Evolutionary conservation across 495 filamentous ascomycete genomes (phyloP).

Genomic region (Tuber aestivum): DNA sequence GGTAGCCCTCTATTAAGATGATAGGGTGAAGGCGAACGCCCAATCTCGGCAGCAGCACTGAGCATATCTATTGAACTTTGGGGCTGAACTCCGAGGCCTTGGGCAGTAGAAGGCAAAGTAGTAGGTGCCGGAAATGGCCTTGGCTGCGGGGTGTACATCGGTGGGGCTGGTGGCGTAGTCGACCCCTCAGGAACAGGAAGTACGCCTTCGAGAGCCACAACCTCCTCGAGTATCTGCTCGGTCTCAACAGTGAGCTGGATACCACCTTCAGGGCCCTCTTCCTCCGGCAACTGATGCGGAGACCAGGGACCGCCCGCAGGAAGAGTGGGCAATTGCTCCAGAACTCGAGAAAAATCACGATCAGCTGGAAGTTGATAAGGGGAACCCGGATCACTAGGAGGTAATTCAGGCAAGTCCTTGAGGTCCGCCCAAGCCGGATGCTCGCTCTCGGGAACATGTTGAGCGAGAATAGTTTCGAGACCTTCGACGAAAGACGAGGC

Average conservation of each 20-base stretch:
- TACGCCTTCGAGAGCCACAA: background rate
- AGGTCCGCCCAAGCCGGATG: too few species aligned
- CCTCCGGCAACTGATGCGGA: slow-evolving; percentile 10
- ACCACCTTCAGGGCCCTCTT: background rate
- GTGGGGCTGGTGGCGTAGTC: background rate
- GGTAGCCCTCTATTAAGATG: background rate
- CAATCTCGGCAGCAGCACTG: background rate
- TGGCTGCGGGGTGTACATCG: background rate
- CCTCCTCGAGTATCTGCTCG: background rate
- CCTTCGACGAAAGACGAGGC: background rate
- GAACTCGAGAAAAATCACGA: background rate
- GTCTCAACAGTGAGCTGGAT: background rate
- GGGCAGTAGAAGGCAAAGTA: background rate
- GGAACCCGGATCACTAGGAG: slow-evolving; percentile 22
- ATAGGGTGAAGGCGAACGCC: background rate
- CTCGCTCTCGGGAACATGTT: too few species aligned
- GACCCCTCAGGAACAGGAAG: background rate
- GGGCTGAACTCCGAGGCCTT: background rate
- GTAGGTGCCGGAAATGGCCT: background rate
- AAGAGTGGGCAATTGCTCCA: slow-evolving; percentile 13
- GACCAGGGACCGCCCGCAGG: slow-evolving; percentile 24
- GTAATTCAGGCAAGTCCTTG: slow-evolving; percentile 18
- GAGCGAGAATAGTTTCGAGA: background rate
- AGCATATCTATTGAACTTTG: background rate
- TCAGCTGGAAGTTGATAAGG: slow-evolving; percentile 14